Percentiles rank a stretch among this genome's conserved stretches.
Conservation (phyloP, 768 basidiomycete genomes). For the Tulasnella sp. region DNA sequence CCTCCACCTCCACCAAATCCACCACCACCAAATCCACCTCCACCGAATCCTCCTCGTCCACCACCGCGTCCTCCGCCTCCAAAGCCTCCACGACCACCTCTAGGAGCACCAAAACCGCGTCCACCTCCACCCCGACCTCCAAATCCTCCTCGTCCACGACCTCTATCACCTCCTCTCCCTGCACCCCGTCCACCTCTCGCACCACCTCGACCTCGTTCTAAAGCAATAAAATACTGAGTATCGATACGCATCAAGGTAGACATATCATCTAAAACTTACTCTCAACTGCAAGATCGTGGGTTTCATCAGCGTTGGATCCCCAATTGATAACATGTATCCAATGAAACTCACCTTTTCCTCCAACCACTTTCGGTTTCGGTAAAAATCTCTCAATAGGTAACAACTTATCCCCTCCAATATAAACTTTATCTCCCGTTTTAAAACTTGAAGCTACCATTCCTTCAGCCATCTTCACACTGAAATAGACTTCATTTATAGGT, state of each 20-base stretch:
- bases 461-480: constrained; percentile 92
- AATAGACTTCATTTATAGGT: constrained; percentile 96
- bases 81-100: constrained; percentile 12
- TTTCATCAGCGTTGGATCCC: neutral
- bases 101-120: constrained; percentile 20
- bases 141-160: constrained; percentile 17
- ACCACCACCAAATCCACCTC: constrained; percentile 17
- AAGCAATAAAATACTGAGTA: constrained; percentile 23
- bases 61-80: constrained; percentile 18
- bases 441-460: constrained; percentile 94
- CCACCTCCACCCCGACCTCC: constrained; percentile 26
- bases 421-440: constrained; percentile 96
- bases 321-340: constrained; percentile 5
- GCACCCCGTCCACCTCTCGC: constrained; percentile 25
- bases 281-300: constrained; percentile 29
- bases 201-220: constrained; percentile 37
- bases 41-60: constrained; percentile 20
- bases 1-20: neutral
- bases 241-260: constrained; percentile 14
- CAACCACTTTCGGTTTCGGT: constrained; percentile 81
- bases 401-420: constrained; percentile 93
- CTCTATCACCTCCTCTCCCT: constrained; percentile 24
- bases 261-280: constrained; percentile 21
- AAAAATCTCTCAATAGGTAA: constrained; percentile 93
- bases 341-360: constrained; percentile 28